These are phyloP conservation scores for Cryptococcus sp. DNA, from an alignment of 1,284 basidiomycete species.

Conservation along the genomic window DNA sequence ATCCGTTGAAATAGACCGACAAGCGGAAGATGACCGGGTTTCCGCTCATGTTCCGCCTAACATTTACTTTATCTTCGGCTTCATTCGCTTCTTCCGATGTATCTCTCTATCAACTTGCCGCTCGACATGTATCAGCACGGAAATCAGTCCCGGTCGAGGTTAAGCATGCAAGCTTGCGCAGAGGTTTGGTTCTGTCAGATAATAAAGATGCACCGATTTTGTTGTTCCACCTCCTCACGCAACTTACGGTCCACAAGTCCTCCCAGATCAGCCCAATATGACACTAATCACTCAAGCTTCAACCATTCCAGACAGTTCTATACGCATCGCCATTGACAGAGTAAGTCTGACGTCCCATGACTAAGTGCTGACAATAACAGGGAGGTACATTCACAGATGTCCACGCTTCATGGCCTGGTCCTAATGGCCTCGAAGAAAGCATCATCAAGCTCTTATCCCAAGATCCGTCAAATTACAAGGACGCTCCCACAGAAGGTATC, in stretches of 20 bases:
- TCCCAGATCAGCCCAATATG: conserved; percentile 12
- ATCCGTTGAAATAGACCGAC: too few species aligned
- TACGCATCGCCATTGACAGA: conserved; percentile 48
- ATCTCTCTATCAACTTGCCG: too few species aligned
- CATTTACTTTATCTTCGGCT: too few species aligned
- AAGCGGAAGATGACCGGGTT: neutral
- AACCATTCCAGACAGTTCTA: conserved; percentile 41
- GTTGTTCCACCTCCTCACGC: too few species aligned
- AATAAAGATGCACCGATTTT: too few species aligned
- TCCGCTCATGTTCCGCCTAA: neutral
- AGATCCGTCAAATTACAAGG: conserved; percentile 81
- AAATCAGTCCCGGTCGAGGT: neutral
- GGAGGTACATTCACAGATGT: conserved; percentile 53
- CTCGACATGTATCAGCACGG: too few species aligned
- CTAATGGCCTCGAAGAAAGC: conserved; percentile 30
- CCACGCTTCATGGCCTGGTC: conserved; percentile 27
- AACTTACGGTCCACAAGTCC: neutral
- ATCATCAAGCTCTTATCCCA: conserved; percentile 71
- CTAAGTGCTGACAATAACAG: conserved; percentile 3
- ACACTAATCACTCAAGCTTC: conserved; percentile 7
- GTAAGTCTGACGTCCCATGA: conserved; percentile 2
- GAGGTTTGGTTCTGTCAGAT: too few species aligned
- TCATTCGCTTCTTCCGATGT: too few species aligned
- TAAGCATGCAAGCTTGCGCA: neutral
- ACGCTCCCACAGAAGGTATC: conserved; percentile 88